Evolutionary conservation across 2,329 filamentous ascomycete genomes (phyloP), one percentile per base, ranked within the genome.

Genomic region (Cylindrodendrum hubeiense): DNA sequence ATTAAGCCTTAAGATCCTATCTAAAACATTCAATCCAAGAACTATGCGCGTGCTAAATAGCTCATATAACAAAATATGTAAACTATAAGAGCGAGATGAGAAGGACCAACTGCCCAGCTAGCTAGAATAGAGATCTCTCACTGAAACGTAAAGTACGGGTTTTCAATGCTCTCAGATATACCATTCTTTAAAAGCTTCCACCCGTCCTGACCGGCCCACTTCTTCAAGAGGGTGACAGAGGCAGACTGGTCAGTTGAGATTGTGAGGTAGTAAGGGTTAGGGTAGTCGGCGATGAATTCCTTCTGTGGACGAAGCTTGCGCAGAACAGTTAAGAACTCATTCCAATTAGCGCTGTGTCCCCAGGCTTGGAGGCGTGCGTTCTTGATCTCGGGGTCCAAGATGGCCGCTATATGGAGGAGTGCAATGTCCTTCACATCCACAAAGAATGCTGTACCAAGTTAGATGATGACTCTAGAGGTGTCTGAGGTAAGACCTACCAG

Each of bases 401-500:
- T 26, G 3, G 37, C 51, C 12, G 55, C 67, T 12, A 63, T 39
- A 15, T 68, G 66, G 4, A 69, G 15, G 1, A 52, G 22, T 7
- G 66, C 66, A 19, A 68, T 24, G 17, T 69, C 67, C 28, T 63
- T 43, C 3, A 66, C 54, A 17, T 69, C 63, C 0, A 60, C 19
- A 43, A 63, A 66, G 7, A 26, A 54, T 17, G 28, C 65, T 67
- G 8, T 19, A 50, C 9, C 17, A n/a, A 15, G 13, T 61, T 46
- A 55, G 51, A 5, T 4, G 15, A 41, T 1, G 15, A n/a, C 10
- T 41, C 47, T n/a, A 5, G 28, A 43, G 9, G 1, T 33, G 3
- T 12, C 17, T 15, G 8, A 10, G 7, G 4, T 12, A 53, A 26
- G 0, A 5, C 63, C 12, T 56, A 60, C 64, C 39, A 3, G 63